Conservation (phyloP, 257 asterid species). For the Knoxia roxburghii region DNA sequence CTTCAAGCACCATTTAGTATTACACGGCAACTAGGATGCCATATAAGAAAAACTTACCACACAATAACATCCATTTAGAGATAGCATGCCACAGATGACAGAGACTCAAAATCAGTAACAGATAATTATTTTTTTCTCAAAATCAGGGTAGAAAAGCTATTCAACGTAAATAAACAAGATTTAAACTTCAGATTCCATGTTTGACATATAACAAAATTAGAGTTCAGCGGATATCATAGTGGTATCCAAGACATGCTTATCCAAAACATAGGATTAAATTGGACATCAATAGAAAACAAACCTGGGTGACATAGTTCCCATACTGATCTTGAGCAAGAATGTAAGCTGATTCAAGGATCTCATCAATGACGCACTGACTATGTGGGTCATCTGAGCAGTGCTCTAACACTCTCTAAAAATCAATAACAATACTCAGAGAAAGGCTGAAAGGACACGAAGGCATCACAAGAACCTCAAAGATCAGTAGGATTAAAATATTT, state of each 20-base stretch:
- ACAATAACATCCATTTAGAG: too few species aligned
- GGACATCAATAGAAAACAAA: conserved; percentile 17
- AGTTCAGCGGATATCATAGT: background rate
- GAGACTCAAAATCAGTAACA: background rate
- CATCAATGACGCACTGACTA: conserved; percentile 68
- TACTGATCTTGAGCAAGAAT: conserved; percentile 88
- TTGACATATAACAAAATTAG: background rate
- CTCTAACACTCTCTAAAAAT: conserved; percentile 76
- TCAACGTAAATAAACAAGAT: background rate
- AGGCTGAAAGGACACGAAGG: background rate
- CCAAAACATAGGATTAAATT: background rate
- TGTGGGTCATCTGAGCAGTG: conserved; percentile 60
- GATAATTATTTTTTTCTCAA: background rate
- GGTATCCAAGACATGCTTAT: background rate
- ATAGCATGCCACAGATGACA: background rate
- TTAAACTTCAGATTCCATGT: background rate
- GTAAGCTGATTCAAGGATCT: conserved; percentile 69
- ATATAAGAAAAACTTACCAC: too few species aligned
- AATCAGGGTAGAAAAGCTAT: background rate
- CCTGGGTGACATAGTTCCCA: conserved; percentile 89
- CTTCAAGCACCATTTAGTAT: background rate
- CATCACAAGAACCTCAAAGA: background rate
- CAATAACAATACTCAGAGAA: conserved; percentile 6
- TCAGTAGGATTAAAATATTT: background rate
- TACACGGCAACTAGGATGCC: background rate